Evolutionary conservation across 23 red algal species (phyloP), one percentile per base, ranked within the genome.

Genomic region (Gracilariopsis chorda): DNA sequence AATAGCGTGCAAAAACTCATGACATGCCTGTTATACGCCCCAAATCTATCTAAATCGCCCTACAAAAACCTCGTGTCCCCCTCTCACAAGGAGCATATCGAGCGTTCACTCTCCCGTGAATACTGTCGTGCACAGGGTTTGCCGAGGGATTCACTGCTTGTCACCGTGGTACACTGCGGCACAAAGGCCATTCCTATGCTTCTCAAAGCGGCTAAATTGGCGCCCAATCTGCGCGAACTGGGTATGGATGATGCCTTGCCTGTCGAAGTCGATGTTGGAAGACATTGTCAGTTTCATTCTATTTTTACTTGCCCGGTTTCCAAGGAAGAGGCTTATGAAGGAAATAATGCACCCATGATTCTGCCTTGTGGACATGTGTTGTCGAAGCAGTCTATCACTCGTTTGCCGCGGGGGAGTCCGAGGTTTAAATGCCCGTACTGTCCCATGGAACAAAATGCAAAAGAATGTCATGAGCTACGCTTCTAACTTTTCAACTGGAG

Each of bases 401-500:
- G 90, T 21, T 67, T 96, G 25, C 94, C 94, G 43, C 87, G 94
- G 33, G 94, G 80, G 21, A 84, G 39, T 53, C 69, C 84, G 64
- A 68, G 94, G 25, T 96, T 96, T 80, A 96, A 96, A 56, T 96
- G 94, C 77, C 94, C 94, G 46, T 96, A 96, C 46, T 96, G 94
- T 51, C 94, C 94, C 25, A 87, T 69, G 59, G 94, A 96, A 76
- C 94, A 96, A 65, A 71, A 77, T 52, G 86, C 88, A 12, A 79
- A 60, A 33, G 86, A 84, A 20, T 95, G 93, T 52, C 59, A 60
- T 39, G 80, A 84, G 47, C 45, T 95, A 58, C 63, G 46, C 77
- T 91, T 95, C 80, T 95, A 43, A 84, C 4, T 12, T 48, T 27
- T 10, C 7, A 48, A 23, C n/a, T 55, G 49, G 14, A 55, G n/a